phyloP scores from a whole-genome alignment of 202 grass and related monocot species.

The Panicum virgatum region DNA sequence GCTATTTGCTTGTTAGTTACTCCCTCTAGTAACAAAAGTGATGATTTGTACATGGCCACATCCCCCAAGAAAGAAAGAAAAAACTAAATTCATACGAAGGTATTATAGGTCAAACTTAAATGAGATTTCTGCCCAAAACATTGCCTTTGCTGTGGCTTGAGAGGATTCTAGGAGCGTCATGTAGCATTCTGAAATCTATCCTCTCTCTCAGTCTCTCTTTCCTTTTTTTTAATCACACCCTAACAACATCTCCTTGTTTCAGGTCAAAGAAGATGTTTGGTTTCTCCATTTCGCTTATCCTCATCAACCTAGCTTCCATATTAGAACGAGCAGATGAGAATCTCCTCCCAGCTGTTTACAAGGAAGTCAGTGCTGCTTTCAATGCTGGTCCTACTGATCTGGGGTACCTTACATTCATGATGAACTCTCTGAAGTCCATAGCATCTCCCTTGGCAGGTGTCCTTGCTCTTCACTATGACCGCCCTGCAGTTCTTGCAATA shows the following conservation, averaged over 20 bases:
- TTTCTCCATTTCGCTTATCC: conserved; percentile 88
- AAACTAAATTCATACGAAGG: not conserved
- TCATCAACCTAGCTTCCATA: conserved; percentile 92
- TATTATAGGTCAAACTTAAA: not conserved
- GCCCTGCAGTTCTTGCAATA: conserved; percentile 66
- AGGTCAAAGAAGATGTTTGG: conserved; percentile 81
- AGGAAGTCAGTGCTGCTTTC: conserved; percentile 95
- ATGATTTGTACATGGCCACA: not conserved
- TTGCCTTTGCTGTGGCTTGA: not conserved
- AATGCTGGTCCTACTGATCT: conserved; percentile 89
- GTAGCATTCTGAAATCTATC: not conserved
- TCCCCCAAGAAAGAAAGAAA: not conserved
- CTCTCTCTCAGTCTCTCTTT: no score
- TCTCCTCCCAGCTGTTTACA: conserved; percentile 95
- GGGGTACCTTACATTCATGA: conserved; percentile 89
- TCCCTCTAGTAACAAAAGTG: not conserved
- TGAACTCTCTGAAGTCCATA: conserved; percentile 90
- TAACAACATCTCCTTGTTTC: conserved; percentile 36
- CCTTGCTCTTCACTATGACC: conserved; percentile 84
- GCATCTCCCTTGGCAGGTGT: conserved; percentile 86
- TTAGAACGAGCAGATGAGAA: conserved; percentile 95
- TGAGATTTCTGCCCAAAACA: not conserved
- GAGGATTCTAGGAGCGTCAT: not conserved
- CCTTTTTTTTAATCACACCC: not conserved
- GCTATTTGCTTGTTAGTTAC: not conserved